Conservation (phyloP, 148 eudicot species). For the Silene uniflora region DNA sequence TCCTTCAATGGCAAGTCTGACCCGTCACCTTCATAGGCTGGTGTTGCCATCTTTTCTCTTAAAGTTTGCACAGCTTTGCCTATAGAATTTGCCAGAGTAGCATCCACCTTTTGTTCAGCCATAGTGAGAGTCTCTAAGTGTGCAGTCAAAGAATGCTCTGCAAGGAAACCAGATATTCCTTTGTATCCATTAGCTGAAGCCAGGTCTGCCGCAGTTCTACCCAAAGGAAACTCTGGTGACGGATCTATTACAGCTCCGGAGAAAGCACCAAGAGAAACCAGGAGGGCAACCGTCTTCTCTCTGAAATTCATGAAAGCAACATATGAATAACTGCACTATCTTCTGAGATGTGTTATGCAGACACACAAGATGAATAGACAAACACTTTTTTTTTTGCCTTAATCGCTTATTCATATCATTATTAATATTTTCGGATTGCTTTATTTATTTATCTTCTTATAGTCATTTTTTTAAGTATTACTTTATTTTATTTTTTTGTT, state of each 20-base stretch:
- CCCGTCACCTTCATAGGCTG: slow-evolving; percentile 34
- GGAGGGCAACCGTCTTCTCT: slow-evolving; percentile 53
- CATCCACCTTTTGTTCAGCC: slow-evolving; percentile 31
- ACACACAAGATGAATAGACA: neutral
- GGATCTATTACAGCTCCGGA: slow-evolving; percentile 63
- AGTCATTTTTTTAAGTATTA: too few species aligned
- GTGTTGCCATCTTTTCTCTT: slow-evolving; percentile 35
- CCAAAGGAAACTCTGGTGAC: slow-evolving; percentile 50
- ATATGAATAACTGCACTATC: neutral
- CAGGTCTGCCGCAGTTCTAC: slow-evolving; percentile 60
- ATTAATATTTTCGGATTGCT: neutral
- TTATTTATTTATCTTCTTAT: neutral
- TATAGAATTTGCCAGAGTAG: slow-evolving; percentile 31
- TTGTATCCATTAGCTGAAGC: slow-evolving; percentile 66
- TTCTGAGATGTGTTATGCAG: neutral
- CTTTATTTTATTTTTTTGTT: too few species aligned
- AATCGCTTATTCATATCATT: too few species aligned
- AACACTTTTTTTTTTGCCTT: neutral
- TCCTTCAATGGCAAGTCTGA: slow-evolving; percentile 48
- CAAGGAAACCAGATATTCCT: slow-evolving; percentile 70
- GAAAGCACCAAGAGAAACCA: slow-evolving; percentile 53
- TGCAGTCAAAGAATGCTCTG: slow-evolving; percentile 54
- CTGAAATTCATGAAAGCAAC: slow-evolving; percentile 30
- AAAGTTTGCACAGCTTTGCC: slow-evolving; percentile 39
- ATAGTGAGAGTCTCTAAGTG: slow-evolving; percentile 47